Evolutionary conservation across 2,329 filamentous ascomycete genomes (phyloP), one percentile per base, ranked within the genome.

Genomic region (Penicillium sp.): DNA sequence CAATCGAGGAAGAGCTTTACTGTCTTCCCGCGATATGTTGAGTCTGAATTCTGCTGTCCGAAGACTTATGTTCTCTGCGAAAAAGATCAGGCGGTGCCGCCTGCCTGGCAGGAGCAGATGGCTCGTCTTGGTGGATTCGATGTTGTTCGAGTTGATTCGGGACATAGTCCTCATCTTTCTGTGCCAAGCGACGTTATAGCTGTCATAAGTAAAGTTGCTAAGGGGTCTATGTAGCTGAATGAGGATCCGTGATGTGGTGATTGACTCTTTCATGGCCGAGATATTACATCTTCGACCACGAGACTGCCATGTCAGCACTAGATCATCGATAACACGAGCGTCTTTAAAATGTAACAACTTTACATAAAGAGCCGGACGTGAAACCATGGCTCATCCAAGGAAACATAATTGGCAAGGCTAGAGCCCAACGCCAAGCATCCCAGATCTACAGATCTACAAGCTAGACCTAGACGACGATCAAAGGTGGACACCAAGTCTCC

Each of bases 81-180:
- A 49, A 47, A 64, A 52, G 60, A 62, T 53, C 49, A 49, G 50
- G 55, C 54, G 46, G 60, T 60, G 54, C 54, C 58, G 48, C 55
- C 56, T 39, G 55, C 52, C 50, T 61, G 51, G 36, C 52, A 52
- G 34, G 59, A 57, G 30, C 46, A 60, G 32, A 52, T 54, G 51
- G 56, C 55, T 9, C 29, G 17, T 37, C 10, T 43, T 24, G 46
- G 46, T n/a, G 39, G 21, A 18, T 43, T 26, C 23, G 39, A 42
- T 4, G 17, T 49, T 17, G 29, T 43, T 13, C 23, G 37, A 33
- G 27, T 49, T 7, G 23, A 42, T 23, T 34, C 46, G 18, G 17
- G 46, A 15, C 46, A 49, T 24, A 8, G 15, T 36, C 33, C 33
- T 3, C 33, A 36, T 18, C 9, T 36, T 20, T 36, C 33, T 36